Evolutionary conservation across 768 basidiomycete genomes (phyloP).

Genomic region (Naganishia onofrii): DNA sequence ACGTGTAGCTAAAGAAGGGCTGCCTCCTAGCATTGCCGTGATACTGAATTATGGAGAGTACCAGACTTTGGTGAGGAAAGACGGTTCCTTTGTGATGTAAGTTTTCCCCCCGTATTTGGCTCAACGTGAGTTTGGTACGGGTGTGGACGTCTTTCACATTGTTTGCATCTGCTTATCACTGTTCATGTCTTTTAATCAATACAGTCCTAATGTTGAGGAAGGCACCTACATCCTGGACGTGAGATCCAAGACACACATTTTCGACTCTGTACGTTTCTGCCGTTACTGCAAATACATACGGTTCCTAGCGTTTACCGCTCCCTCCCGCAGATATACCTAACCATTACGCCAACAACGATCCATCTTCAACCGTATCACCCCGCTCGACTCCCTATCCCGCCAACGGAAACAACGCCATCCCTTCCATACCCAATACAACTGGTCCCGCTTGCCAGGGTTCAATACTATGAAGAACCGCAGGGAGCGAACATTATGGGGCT

Average conservation of each 20-base stretch:
- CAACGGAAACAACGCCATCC: constrained; percentile 33
- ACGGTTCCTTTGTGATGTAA: constrained; percentile 46
- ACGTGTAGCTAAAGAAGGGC: background rate
- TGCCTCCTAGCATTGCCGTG: constrained; percentile 13
- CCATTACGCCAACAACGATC: constrained; percentile 29
- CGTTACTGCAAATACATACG: background rate
- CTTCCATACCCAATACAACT: constrained; percentile 42
- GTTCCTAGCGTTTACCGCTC: constrained; percentile 4
- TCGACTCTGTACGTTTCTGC: constrained; percentile 36
- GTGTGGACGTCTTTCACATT: background rate
- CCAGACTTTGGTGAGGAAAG: constrained; percentile 37
- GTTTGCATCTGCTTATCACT: background rate
- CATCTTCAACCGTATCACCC: constrained; percentile 41
- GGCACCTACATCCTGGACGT: constrained; percentile 41
- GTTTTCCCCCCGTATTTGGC: constrained; percentile 1
- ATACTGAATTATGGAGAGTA: constrained; percentile 34
- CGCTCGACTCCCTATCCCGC: constrained; percentile 33
- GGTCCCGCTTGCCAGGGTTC: constrained; percentile 30
- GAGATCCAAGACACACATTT: constrained; percentile 36
- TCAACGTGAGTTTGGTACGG: background rate
- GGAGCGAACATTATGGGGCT: constrained; percentile 43
- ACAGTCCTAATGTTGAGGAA: constrained; percentile 34
- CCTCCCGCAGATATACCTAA: constrained; percentile 33
- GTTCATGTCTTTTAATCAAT: background rate
- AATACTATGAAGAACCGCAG: constrained; percentile 33